Conservation (phyloP, 768 basidiomycete genomes). For the Gymnopilus dilepis region DNA sequence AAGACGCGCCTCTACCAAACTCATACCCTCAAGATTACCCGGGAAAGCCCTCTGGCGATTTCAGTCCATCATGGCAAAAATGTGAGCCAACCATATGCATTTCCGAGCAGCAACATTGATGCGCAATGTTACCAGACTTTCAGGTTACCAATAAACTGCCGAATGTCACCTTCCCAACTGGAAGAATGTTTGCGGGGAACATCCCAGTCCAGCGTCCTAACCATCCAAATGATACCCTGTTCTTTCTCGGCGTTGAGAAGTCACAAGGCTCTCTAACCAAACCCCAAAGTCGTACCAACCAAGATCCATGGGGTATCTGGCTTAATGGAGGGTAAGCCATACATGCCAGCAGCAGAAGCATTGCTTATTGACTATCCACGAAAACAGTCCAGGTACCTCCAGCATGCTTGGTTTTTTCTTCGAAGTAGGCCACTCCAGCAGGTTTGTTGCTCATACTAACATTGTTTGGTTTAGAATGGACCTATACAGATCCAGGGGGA, state of each 20-base stretch:
- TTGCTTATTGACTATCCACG: not conserved
- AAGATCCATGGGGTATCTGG: slow-evolving; percentile 76
- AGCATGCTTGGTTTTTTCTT: slow-evolving; percentile 68
- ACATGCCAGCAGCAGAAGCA: not conserved
- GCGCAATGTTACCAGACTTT: slow-evolving; percentile 49
- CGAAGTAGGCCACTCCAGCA: slow-evolving; percentile 60
- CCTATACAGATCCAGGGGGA: slow-evolving; percentile 63
- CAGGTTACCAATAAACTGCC: slow-evolving; percentile 60
- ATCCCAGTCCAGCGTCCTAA: slow-evolving; percentile 61
- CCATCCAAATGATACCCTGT: slow-evolving; percentile 69
- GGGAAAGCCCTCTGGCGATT: slow-evolving; percentile 50
- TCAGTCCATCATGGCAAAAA: slow-evolving; percentile 63
- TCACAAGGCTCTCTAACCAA: slow-evolving; percentile 58
- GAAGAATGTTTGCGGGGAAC: slow-evolving; percentile 68
- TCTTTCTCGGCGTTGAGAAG: slow-evolving; percentile 70
- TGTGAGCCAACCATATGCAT: slow-evolving; percentile 39
- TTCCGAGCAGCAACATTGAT: not conserved
- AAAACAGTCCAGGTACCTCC: slow-evolving; percentile 66
- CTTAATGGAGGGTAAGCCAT: slow-evolving; percentile 68
- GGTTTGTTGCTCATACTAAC: not conserved
- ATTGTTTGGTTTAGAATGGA: no score
- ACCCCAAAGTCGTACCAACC: slow-evolving; percentile 32
- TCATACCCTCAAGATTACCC: slow-evolving; percentile 55
- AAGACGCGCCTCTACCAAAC: slow-evolving; percentile 40
- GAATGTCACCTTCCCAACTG: slow-evolving; percentile 59